Percentiles rank a stretch among this genome's conserved stretches.
These are phyloP conservation scores for Entomortierella beljakovae DNA, from an alignment of 192 early-diverging fungal genomes.

Conservation along the genomic window DNA sequence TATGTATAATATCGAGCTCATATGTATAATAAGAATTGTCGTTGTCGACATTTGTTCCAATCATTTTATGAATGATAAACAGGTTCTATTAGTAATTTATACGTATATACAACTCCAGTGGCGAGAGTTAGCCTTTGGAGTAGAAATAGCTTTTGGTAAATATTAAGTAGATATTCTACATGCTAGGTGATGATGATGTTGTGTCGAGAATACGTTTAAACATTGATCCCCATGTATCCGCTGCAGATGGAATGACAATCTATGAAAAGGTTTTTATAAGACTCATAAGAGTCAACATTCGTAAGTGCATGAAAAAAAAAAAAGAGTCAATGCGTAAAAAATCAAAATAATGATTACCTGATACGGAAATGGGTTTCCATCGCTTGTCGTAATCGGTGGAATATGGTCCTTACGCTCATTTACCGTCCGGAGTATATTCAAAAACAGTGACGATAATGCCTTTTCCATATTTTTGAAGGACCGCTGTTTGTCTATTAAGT, in stretches of 20 bases:
- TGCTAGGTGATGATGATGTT: slow-evolving; percentile 41
- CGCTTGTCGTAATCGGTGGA: slow-evolving; percentile 69
- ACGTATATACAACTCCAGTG: no score
- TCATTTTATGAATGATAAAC: no score
- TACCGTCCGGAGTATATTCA: slow-evolving; percentile 64
- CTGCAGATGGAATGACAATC: slow-evolving; percentile 62
- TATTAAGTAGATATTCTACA: not conserved
- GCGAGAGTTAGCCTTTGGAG: no score
- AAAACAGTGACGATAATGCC: slow-evolving; percentile 58
- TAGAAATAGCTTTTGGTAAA: no score
- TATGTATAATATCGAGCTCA: no score
- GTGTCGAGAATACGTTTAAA: slow-evolving; percentile 65
- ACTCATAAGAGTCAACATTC: not conserved
- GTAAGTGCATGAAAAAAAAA: not conserved
- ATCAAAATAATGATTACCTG: slow-evolving; percentile 49
- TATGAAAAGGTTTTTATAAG: slow-evolving; percentile 10
- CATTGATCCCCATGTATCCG: slow-evolving; percentile 69
- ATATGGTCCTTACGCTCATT: slow-evolving; percentile 76
- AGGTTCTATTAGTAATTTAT: no score
- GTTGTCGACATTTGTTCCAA: no score
- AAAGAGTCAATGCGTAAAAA: not conserved
- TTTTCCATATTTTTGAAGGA: slow-evolving; percentile 58
- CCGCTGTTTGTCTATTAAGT: slow-evolving; percentile 58
- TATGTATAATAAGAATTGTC: no score
- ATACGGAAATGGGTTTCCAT: slow-evolving; percentile 71